Base-by-base conservation (phyloP, 495 filamentous ascomycete species). In the Penicillium paradoxum region DNA sequence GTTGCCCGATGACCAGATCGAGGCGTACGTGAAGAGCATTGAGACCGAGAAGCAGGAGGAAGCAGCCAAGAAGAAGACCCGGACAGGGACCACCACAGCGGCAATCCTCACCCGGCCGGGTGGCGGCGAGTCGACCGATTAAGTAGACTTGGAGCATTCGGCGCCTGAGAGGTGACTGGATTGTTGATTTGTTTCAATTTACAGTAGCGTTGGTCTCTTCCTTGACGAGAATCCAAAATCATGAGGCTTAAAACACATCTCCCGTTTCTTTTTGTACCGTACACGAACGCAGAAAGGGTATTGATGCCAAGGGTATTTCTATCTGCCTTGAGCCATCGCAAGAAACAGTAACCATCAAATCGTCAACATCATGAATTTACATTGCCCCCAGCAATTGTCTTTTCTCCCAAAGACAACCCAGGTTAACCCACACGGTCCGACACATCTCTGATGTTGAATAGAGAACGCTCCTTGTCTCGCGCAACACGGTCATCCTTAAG, bases 1-100 rank as follows among this genome's bases (percentile, higher is more conserved):
- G 89, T 79, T 98, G 56, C 87, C 89, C 8, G 84, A 91, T 41
- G 95, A 97, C 72, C 89, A 93, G 53, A 97, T 98, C 57, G 93
- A 98, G 76, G 78, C 79, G 44, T 96, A 95, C 64, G 93, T 98
- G 57, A 97, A 97, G 84, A 92, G 79, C 76, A 97, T 98, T 62
- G 95, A 98, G 78, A 86, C 89, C 55, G 93, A 97, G 82, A 98
- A 98, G 81, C 91, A 96, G 67, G 93, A 96, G 74, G 93, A 97
- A 76, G 92, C 91, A 10, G 88, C 88, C 29, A 92, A 88, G 80
- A 97, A 97, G 86, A 95, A 96, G 82, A 88, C 83, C 18, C 83
- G 88, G 49, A 82, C 81, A 55, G 89, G 88, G 38, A 86, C 85
- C 49, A 88, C 88, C 41, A 88, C 79, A 55, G 83, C 88, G 3